A percentile compares a stretch with the other conserved stretches of the same genome.
These are phyloP conservation scores for Botrytis fabae DNA, from an alignment of 2,329 filamentous ascomycete species.

Conservation along the genomic window DNA sequence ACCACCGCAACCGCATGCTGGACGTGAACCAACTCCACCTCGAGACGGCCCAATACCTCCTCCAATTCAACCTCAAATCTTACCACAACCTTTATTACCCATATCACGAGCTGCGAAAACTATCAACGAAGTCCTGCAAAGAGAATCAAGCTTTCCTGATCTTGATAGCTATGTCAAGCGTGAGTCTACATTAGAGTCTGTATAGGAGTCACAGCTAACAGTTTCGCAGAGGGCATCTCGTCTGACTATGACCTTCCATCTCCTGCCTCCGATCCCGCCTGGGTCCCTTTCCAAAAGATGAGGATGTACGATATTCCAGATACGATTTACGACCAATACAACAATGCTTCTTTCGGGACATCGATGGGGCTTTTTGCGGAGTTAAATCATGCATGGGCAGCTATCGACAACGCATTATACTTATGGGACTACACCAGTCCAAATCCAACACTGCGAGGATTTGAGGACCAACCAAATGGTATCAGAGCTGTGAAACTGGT, in stretches of 20 bases:
- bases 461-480: slow-evolving; percentile 82
- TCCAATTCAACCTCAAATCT: slow-evolving; percentile 10
- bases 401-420: slow-evolving; percentile 93
- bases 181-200: slow-evolving; percentile 50
- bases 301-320: slow-evolving; percentile 90
- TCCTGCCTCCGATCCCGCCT: slow-evolving; percentile 59
- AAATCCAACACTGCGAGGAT: slow-evolving; percentile 89
- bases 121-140: slow-evolving; percentile 75
- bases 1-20: slow-evolving; percentile 22
- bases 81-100: slow-evolving; percentile 56
- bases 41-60: slow-evolving; percentile 25
- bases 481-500: slow-evolving; percentile 92
- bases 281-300: slow-evolving; percentile 86
- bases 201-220: slow-evolving; percentile 35
- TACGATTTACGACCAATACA: slow-evolving; percentile 88
- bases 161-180: slow-evolving; percentile 86
- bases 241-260: slow-evolving; percentile 84
- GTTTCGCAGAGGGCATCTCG: slow-evolving; percentile 72
- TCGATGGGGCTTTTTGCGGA: slow-evolving; percentile 94
- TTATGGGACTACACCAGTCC: slow-evolving; percentile 96
- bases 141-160: slow-evolving; percentile 81
- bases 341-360: slow-evolving; percentile 82
- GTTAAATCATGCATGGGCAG: slow-evolving; percentile 92
- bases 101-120: slow-evolving; percentile 79
- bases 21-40: slow-evolving; percentile 30